Evolutionary conservation across 2,329 filamentous ascomycete genomes (phyloP).

Genomic region (Escovopsis sp.): DNA sequence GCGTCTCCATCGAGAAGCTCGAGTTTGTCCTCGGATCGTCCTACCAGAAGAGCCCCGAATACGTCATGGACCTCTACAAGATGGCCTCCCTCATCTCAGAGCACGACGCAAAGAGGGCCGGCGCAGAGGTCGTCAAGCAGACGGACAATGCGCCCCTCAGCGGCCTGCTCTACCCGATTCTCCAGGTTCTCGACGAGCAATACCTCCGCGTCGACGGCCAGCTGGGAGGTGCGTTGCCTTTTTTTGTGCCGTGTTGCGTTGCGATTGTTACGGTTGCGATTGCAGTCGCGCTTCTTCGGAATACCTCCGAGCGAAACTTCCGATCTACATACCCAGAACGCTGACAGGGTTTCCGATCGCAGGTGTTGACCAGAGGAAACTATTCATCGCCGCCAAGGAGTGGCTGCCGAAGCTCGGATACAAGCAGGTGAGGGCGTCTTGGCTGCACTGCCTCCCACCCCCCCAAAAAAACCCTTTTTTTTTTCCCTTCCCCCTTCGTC

Average conservation of each 20-base stretch:
- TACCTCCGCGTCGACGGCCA: constrained; percentile 79
- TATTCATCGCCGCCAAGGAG: constrained; percentile 76
- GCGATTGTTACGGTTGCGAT: not conserved
- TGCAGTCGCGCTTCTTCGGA: too few relatives aligned
- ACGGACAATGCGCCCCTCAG: constrained; percentile 57
- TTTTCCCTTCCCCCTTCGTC: too few relatives aligned
- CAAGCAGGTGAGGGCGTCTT: constrained; percentile 34
- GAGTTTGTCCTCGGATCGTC: constrained; percentile 72
- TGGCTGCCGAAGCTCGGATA: constrained; percentile 78
- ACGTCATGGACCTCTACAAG: constrained; percentile 81
- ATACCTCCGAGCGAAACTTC: too few relatives aligned
- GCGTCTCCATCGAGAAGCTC: constrained; percentile 64
- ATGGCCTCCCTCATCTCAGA: constrained; percentile 56
- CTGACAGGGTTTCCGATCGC: too few relatives aligned
- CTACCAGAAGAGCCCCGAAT: constrained; percentile 60
- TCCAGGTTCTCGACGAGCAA: constrained; percentile 86
- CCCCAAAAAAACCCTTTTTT: too few relatives aligned
- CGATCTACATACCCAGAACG: too few relatives aligned
- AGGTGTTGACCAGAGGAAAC: constrained; percentile 68
- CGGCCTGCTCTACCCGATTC: constrained; percentile 26
- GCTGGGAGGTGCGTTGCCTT: constrained; percentile 47
- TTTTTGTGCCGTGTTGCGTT: not conserved
- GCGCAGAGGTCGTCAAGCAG: constrained; percentile 91
- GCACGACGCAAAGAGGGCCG: constrained; percentile 77
- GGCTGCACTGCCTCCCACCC: too few relatives aligned